Base-by-base conservation (phyloP, 768 basidiomycete genomes). In the Boletus sp. region DNA sequence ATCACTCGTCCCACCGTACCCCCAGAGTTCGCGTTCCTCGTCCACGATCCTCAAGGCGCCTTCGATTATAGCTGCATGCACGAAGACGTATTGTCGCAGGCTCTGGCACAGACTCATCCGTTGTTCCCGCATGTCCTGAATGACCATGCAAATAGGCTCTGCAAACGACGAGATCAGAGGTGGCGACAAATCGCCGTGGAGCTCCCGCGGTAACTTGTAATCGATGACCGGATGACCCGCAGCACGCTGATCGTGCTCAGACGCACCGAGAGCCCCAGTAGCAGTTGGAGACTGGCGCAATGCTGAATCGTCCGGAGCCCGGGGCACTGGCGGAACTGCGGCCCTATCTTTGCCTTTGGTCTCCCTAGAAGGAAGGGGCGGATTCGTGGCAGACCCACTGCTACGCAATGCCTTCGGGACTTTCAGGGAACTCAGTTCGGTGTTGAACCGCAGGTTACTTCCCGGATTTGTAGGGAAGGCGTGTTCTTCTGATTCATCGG, bases 91-190 rank as follows among this genome's bases (percentile, higher is more conserved):
- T 75, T 98, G 96, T 56, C 94, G 78, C 67, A 95, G 75, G 71
- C 90, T 96, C 77, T 96, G 95, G 68, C 95, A 96, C 59, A 97
- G 74, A 66, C 92, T 94, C 96, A 98, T 98, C 52, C 96, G 79
- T 74, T 98, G 95, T 71, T 95, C 87, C 45, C 96, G 82, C 87
- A 98, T 93, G 68, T 94, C 92, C 73, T 95, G 92, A 50, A 98
- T 78, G 1, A 97, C 82, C 53, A 85, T 81, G 69, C 81, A 85
- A 40, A 97, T 82, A 4, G 96, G 96, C 47, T 92, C 88, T 33
- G 81, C 78, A 59, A 87, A 84, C 36, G 78, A 76, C 44, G 83
- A 84, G 57, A 92, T 72, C 45, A 78, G 74, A 17, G 79, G 79
- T 4, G 92, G 90, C 12, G 82, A 82, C 41, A 68, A 64, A 29